Evolutionary conservation across 1,139 yeast genomes (phyloP).

Genomic region (Geotrichum bryndzae): DNA sequence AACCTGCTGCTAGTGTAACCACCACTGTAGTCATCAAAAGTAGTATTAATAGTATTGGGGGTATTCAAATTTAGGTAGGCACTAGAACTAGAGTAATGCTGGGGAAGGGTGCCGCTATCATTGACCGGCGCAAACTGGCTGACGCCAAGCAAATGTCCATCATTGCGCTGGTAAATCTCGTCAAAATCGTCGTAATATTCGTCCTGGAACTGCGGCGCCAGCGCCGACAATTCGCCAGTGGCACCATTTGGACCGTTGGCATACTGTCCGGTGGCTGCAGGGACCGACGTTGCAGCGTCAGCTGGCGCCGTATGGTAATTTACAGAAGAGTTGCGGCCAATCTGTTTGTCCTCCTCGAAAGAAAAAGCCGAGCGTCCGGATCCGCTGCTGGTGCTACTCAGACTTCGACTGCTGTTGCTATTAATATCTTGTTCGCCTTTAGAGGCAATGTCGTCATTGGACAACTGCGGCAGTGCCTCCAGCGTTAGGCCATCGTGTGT

Average conservation of each 20-base stretch:
- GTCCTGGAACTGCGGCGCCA: not conserved
- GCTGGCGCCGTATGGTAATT: slow-evolving; percentile 1
- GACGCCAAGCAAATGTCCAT: not conserved
- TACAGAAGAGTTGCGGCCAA: slow-evolving; percentile 18
- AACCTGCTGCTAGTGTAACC: not conserved
- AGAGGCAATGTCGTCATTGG: not conserved
- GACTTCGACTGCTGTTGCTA: not conserved
- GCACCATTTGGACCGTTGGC: not conserved
- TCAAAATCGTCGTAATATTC: not conserved
- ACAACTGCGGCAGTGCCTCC: not conserved
- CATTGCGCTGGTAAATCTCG: not conserved
- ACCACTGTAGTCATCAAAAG: not conserved
- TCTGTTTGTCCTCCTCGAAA: slow-evolving; percentile 17
- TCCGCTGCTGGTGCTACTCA: not conserved
- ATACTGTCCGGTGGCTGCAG: not conserved
- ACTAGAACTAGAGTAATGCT: not conserved
- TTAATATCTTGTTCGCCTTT: not conserved
- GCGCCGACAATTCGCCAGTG: not conserved
- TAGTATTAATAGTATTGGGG: not conserved
- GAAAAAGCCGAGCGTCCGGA: slow-evolving; percentile 16
- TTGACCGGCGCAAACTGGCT: not conserved
- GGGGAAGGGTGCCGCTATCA: not conserved
- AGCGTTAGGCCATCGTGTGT: not conserved
- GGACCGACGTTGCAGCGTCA: not conserved
- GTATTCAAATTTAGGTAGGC: not conserved